A percentile compares a stretch with the other conserved stretches of the same genome.
These are phyloP conservation scores for Penstemon eatonii DNA, from an alignment of 257 asterid genomes.

Conservation along the genomic window DNA sequence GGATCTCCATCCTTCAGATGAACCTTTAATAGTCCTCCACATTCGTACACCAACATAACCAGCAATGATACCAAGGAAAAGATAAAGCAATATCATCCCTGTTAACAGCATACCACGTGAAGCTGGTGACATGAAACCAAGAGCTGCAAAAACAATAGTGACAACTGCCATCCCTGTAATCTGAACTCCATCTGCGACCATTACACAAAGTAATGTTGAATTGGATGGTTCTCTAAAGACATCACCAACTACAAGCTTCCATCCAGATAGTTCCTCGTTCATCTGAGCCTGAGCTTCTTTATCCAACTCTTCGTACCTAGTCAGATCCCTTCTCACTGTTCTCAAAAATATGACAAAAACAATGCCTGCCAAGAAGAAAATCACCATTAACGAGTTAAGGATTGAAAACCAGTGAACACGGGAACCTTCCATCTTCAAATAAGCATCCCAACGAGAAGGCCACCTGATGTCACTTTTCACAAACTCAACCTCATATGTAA, in stretches of 20 bases:
- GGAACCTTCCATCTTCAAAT: constrained; percentile 77
- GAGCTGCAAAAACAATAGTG: constrained; percentile 66
- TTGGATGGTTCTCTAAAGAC: constrained; percentile 74
- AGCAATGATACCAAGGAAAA: constrained; percentile 66
- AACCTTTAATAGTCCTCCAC: constrained; percentile 66
- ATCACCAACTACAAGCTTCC: constrained; percentile 88
- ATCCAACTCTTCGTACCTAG: constrained; percentile 75
- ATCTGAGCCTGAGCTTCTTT: constrained; percentile 80
- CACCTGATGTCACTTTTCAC: constrained; percentile 62
- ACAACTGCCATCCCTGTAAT: constrained; percentile 74
- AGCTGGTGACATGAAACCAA: constrained; percentile 88
- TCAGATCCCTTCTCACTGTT: constrained; percentile 78
- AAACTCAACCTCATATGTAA: constrained; percentile 75
- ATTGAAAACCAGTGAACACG: constrained; percentile 89
- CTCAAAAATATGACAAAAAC: constrained; percentile 70
- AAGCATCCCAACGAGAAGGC: constrained; percentile 92
- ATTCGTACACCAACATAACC: constrained; percentile 64
- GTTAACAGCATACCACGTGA: constrained; percentile 77
- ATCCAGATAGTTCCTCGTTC: constrained; percentile 81
- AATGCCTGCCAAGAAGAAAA: constrained; percentile 74
- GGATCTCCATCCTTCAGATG: constrained; percentile 66
- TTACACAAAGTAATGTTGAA: constrained; percentile 57
- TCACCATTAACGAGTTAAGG: constrained; percentile 72
- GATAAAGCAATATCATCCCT: constrained; percentile 74
- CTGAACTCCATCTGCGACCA: constrained; percentile 80